Evolutionary conservation across 441 rosid genomes (phyloP), one percentile per base, ranked within the genome.

Genomic region (Omphalea diandra): DNA sequence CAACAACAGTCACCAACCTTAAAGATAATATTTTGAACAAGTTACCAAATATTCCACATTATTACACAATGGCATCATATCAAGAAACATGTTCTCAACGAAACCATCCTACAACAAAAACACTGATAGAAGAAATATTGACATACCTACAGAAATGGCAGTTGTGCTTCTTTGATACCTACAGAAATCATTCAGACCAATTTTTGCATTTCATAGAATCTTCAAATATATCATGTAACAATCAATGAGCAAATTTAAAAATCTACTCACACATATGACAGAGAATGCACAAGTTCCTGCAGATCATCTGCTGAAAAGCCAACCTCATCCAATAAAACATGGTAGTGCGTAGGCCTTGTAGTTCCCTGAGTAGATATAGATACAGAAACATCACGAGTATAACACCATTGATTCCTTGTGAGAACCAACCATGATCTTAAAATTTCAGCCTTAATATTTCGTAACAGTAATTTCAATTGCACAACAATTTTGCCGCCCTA

Each of bases 261-360:
- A 50, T 12, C 0, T 31, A 79, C 88, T 79, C 74, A 87, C 91
- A 87, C 87, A 61, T 87, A 87, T 1, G 88, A 87, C 36, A 85
- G 76, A 1, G 87, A 81, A 71, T 87, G 91, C 38, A 87, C 78
- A 40, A 81, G 74, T 22, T 78, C 84, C 77, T 79, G 83, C 0
- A 86, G 85, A 35, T 92, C 97, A 75, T 94, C 97, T 0, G 90
- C 67, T 0, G 97, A 79, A 76, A 90, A 86, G 7, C 97, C 93
- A 33, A 90, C 67, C 70, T 94, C 90, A 36, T 90, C 99, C 8
- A 78, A 79, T 36, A 92, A 81, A 43, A 93, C 93, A 71, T 92
- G 96, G 62, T 94, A 92, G 72, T 94, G 99, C 0, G 98, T 90
- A 5, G 98, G 96, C 81, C 98, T 86, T 26, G 98, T 82, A 0